Conservation (phyloP, 1,284 basidiomycete genomes). For the Puccinia polysora region DNA sequence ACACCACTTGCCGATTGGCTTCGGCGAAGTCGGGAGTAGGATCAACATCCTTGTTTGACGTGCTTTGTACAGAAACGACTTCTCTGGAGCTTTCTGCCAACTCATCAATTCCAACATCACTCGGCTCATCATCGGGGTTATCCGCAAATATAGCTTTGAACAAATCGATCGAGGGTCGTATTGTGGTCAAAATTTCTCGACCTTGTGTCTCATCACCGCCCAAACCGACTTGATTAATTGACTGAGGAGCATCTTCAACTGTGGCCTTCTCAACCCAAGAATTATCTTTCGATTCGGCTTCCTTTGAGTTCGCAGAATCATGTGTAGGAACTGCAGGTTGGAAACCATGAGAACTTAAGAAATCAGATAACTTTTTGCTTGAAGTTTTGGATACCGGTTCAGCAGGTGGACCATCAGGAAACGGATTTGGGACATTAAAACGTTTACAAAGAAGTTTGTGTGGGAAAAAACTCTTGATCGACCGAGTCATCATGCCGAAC, state of each 20-base stretch:
- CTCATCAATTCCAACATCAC: slow-evolving; percentile 12
- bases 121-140: slow-evolving; percentile 21
- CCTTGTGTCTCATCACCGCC: slow-evolving; percentile 85
- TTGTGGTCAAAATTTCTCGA: slow-evolving; percentile 75
- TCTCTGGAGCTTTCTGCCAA: not conserved
- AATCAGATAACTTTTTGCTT: slow-evolving; percentile 48
- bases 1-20: not conserved
- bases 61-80: not conserved
- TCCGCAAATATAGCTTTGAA: slow-evolving; percentile 67
- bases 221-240: slow-evolving; percentile 64
- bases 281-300: not conserved
- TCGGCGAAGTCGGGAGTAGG: not conserved
- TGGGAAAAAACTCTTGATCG: slow-evolving; percentile 70
- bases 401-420: slow-evolving; percentile 57
- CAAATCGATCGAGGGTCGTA: slow-evolving; percentile 79
- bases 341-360: slow-evolving; percentile 44
- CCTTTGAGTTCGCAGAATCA: slow-evolving; percentile 59
- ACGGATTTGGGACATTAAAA: slow-evolving; percentile 84
- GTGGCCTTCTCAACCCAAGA: slow-evolving; percentile 20
- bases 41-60: slow-evolving; percentile 1
- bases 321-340: slow-evolving; percentile 3
- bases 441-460: slow-evolving; percentile 79
- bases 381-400: slow-evolving; percentile 46
- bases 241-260: slow-evolving; percentile 3
- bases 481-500: slow-evolving; percentile 79